A percentile compares a stretch with the other conserved stretches of the same genome.
Conservation (phyloP, 805 yeast species). For the Kuraishia ogatae region DNA sequence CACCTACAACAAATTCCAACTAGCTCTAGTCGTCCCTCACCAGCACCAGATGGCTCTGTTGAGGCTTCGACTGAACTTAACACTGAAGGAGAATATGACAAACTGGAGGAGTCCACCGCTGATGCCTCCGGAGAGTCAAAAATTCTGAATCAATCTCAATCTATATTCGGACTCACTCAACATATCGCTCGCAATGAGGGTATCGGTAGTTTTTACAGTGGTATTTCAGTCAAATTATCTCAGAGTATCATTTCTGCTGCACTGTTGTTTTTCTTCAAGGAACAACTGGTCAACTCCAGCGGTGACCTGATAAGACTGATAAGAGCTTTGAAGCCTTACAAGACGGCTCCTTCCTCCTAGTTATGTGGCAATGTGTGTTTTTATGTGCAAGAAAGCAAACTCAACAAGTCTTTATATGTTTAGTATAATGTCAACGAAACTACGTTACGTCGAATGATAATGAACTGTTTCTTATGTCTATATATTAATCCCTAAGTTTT, state of each 20-base stretch:
- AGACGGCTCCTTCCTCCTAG: not conserved
- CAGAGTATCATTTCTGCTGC: constrained; percentile 89
- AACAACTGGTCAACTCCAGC: constrained; percentile 61
- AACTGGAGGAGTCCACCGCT: not conserved
- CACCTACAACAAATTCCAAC: constrained; percentile 43
- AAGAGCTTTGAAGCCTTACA: constrained; percentile 11
- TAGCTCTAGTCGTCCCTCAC: constrained; percentile 4
- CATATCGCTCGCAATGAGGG: constrained; percentile 67
- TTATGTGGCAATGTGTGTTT: no score
- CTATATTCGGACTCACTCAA: constrained; percentile 42
- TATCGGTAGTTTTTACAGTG: constrained; percentile 67
- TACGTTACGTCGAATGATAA: not conserved
- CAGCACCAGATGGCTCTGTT: constrained; percentile 6
- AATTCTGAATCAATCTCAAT: constrained; percentile 1
- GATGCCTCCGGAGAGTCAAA: constrained; percentile 6
- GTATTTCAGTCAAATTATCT: constrained; percentile 67
- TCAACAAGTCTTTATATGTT: no score
- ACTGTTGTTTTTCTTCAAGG: constrained; percentile 83
- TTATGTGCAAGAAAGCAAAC: not conserved
- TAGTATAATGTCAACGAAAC: not conserved
- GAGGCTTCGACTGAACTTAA: constrained; percentile 5
- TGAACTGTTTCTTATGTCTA: not conserved
- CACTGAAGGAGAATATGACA: constrained; percentile 13
- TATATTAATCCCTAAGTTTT: not conserved
- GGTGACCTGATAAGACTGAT: constrained; percentile 37